Conservation (phyloP, 2,329 filamentous ascomycete genomes). For the Fusarium sp. region DNA sequence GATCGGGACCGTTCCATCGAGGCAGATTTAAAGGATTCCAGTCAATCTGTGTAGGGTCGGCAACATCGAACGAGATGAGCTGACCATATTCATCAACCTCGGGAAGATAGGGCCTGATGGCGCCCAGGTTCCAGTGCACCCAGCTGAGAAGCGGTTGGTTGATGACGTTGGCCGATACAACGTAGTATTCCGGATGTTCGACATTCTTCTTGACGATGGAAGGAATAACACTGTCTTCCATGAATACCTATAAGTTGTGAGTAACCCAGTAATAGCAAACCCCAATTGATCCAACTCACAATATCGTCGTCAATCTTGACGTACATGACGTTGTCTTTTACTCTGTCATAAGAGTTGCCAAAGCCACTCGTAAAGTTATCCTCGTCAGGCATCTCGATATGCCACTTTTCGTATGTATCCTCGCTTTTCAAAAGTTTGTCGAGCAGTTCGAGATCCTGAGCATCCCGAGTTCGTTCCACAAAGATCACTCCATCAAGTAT, state of each 20-base stretch:
- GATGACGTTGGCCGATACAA: conserved; percentile 66
- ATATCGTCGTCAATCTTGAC: conserved; percentile 54
- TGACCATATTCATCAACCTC: conserved; percentile 50
- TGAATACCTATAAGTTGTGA: conserved; percentile 46
- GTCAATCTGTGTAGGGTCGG: conserved; percentile 29
- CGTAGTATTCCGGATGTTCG: conserved; percentile 60
- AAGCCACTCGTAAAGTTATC: conserved; percentile 49
- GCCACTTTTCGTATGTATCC: conserved; percentile 52
- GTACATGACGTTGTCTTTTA: conserved; percentile 59
- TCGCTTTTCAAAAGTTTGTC: conserved; percentile 52
- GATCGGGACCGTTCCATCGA: conserved; percentile 46
- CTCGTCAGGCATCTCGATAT: conserved; percentile 49
- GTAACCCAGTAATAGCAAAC: neutral
- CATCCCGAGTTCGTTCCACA: conserved; percentile 55
- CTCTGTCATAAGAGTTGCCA: conserved; percentile 55
- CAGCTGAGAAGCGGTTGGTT: conserved; percentile 66
- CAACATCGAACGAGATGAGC: conserved; percentile 41
- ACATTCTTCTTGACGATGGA: conserved; percentile 64
- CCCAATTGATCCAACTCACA: conserved; percentile 43
- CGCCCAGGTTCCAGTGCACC: conserved; percentile 65
- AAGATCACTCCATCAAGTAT: conserved; percentile 59
- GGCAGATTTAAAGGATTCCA: conserved; percentile 57
- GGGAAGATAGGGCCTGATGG: conserved; percentile 64
- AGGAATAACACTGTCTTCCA: conserved; percentile 58
- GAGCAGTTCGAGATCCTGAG: conserved; percentile 54